Conservation (phyloP, 2,329 filamentous ascomycete species). For the Xenosphaeropsis pyriputrescens region DNA sequence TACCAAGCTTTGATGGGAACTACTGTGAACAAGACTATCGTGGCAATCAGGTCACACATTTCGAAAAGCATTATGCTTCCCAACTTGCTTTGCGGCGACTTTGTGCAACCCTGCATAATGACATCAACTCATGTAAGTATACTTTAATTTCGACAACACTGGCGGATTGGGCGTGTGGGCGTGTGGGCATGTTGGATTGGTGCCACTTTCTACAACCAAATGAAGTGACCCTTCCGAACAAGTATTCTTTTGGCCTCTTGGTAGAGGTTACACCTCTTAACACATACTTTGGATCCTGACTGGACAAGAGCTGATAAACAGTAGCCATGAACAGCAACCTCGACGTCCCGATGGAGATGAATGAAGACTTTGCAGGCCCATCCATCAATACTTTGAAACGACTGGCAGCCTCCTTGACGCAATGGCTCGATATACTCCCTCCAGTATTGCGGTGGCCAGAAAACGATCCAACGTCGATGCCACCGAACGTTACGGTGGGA, state of each 20-base stretch:
- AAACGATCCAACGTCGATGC: constrained; percentile 28
- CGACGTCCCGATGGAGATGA: constrained; percentile 3
- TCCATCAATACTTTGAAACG: constrained; percentile 28
- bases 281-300: too few species aligned
- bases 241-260: too few species aligned
- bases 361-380: constrained; percentile 6
- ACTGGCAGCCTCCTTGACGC: constrained; percentile 35
- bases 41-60: constrained; percentile 34
- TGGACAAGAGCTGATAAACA: neutral
- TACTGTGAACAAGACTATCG: constrained; percentile 31
- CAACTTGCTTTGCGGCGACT: constrained; percentile 41
- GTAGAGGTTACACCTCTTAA: too few species aligned
- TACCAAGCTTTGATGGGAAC: constrained; percentile 35
- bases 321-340: neutral
- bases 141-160: neutral
- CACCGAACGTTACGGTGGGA: constrained; percentile 16
- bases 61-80: constrained; percentile 42
- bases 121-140: constrained; percentile 34
- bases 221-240: too few species aligned
- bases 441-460: constrained; percentile 41
- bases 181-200: too few species aligned
- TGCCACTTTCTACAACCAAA: too few species aligned
- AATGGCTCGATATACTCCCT: constrained; percentile 42
- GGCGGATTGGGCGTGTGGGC: too few species aligned
- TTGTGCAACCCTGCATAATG: constrained; percentile 34